These are phyloP conservation scores for Mytilinidion resinicola DNA, from an alignment of 495 filamentous ascomycete genomes.

Conservation along the genomic window DNA sequence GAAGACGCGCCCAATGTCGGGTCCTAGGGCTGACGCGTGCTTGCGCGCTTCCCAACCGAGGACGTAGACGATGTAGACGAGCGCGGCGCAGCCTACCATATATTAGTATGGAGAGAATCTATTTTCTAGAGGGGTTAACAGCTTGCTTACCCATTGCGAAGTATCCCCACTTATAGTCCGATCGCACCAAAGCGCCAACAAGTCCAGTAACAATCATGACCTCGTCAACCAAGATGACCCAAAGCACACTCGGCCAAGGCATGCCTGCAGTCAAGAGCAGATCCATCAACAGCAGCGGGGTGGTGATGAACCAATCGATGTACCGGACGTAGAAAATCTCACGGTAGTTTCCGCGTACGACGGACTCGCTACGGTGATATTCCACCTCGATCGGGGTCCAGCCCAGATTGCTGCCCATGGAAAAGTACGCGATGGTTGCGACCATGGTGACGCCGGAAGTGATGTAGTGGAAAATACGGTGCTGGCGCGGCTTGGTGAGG, in stretches of 20 bases:
- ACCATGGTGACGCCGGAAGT: conserved; percentile 54
- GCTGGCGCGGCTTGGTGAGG: conserved; percentile 43
- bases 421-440: conserved; percentile 60
- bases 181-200: conserved; percentile 52
- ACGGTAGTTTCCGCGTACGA: conserved; percentile 44
- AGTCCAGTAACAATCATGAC: conserved; percentile 61
- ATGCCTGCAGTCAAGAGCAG: conserved; percentile 58
- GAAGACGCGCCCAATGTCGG: conserved; percentile 46
- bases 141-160: conserved; percentile 48
- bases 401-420: conserved; percentile 63
- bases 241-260: conserved; percentile 59
- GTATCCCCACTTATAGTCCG: conserved; percentile 61
- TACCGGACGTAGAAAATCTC: conserved; percentile 70
- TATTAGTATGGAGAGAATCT: not conserved
- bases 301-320: conserved; percentile 56
- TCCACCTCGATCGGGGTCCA: conserved; percentile 55
- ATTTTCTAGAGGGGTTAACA: not conserved
- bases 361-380: conserved; percentile 41
- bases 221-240: conserved; percentile 53
- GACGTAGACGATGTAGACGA: conserved; percentile 52
- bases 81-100: conserved; percentile 43
- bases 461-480: conserved; percentile 66
- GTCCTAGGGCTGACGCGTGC: conserved; percentile 47
- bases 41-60: conserved; percentile 48
- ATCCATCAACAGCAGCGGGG: conserved; percentile 51